Evolutionary conservation across 208 protist species (phyloP).

Genomic region (Leishmania mexicana): DNA sequence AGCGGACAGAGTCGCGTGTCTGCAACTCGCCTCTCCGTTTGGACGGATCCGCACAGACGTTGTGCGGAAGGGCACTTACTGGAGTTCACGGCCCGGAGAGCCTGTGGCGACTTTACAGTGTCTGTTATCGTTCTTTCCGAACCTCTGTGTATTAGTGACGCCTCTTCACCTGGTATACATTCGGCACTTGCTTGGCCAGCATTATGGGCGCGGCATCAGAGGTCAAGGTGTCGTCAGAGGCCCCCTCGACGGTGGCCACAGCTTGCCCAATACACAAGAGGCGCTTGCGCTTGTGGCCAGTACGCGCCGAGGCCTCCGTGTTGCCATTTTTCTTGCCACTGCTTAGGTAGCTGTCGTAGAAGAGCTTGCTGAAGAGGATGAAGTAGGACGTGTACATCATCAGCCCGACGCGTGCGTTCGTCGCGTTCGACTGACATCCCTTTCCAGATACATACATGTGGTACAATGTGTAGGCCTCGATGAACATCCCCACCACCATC

Average conservation of each 20-base stretch:
- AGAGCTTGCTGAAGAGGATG: constrained; percentile 89
- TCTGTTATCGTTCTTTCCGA: too few species aligned
- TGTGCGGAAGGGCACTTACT: too few species aligned
- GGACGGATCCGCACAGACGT: too few species aligned
- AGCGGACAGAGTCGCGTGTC: too few species aligned
- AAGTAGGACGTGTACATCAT: constrained; percentile 95
- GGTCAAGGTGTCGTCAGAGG: too few species aligned
- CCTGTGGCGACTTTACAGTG: too few species aligned
- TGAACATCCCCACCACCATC: constrained; percentile 90
- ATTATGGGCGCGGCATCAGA: neutral
- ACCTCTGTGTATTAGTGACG: neutral
- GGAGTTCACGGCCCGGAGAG: too few species aligned
- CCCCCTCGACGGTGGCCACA: neutral
- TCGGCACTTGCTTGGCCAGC: neutral
- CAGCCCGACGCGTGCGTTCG: constrained; percentile 65
- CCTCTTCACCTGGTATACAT: neutral
- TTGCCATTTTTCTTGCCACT: neutral
- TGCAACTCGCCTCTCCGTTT: too few species aligned
- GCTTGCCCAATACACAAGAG: neutral
- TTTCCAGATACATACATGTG: constrained; percentile 37
- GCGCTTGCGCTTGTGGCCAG: neutral
- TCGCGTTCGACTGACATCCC: constrained; percentile 63
- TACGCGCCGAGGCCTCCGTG: neutral
- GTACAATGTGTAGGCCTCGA: constrained; percentile 57
- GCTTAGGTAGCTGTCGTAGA: constrained; percentile 77